Percentiles rank a stretch among this genome's conserved stretches.
These are phyloP conservation scores for Fusarium nelsonii DNA, from an alignment of 2,329 filamentous ascomycete genomes.

Conservation along the genomic window DNA sequence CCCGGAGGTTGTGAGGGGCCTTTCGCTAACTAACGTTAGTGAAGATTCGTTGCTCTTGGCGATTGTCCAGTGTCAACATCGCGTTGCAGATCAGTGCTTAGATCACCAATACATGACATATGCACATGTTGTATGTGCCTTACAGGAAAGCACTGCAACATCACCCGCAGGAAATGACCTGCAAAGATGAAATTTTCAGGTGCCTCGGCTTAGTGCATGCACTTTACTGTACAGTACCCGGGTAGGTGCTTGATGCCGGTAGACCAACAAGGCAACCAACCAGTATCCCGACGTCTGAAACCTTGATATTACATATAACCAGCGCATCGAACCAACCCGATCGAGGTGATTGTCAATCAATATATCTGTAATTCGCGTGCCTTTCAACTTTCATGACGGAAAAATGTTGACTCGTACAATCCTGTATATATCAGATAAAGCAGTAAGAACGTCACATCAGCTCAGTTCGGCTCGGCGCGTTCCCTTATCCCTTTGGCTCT, in stretches of 20 bases:
- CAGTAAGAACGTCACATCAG: conserved; percentile 8
- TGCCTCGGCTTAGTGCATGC: neutral
- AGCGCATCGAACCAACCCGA: conserved; percentile 9
- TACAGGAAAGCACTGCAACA: conserved; percentile 11
- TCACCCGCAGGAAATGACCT: conserved; percentile 28
- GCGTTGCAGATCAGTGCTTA: conserved; percentile 30
- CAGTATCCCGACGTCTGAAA: conserved; percentile 5
- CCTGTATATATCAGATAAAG: neutral
- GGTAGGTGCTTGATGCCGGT: neutral
- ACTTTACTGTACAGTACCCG: neutral
- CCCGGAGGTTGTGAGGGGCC: neutral
- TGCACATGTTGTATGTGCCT: conserved; percentile 9
- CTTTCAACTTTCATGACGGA: conserved; percentile 6
- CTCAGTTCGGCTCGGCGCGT: conserved; percentile 37
- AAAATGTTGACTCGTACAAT: neutral
- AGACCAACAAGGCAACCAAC: conserved; percentile 9
- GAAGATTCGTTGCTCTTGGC: conserved; percentile 30
- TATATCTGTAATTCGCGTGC: conserved; percentile 15
- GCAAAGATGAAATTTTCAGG: conserved; percentile 9
- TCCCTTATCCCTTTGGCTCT: conserved; percentile 20
- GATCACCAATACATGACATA: conserved; percentile 26
- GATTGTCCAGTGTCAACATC: conserved; percentile 18
- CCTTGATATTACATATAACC: conserved; percentile 6
- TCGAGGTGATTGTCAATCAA: conserved; percentile 4
- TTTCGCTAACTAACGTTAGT: neutral